Base-by-base conservation (phyloP, 1,284 basidiomycete genomes). In the Earliella scabrosa region DNA sequence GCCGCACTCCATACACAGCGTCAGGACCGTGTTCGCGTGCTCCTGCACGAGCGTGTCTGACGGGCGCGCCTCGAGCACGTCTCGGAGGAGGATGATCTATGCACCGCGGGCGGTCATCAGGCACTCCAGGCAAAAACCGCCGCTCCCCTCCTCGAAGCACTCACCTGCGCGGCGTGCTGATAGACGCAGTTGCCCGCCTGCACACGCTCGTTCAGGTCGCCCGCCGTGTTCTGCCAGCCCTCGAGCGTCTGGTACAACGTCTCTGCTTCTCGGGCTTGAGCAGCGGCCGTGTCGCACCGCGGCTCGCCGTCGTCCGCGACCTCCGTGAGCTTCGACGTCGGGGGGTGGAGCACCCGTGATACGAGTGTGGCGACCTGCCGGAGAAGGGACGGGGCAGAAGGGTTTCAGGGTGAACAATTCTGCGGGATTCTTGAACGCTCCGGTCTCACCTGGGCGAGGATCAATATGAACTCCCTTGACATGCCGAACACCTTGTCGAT, bases 401-500 rank as follows among this genome's bases (percentile, higher is more conserved):
- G 11, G 39, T 41, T 41, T 41, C 45, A 46, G 45, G 45, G 27
- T 46, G 31, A 46, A 35, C 45, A n/a, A n/a, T n/a, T n/a, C n/a
- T n/a, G n/a, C n/a, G n/a, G n/a, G n/a, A n/a, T n/a, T n/a, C n/a
- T n/a, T 18, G 27, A 32, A 29, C 9, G 36, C 26, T 21, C 47
- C 40, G 23, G 35, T 24, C 66, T 60, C 50, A 73, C 71, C 60
- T 69, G 60, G 40, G 71, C 69, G 47, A 74, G 66, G 48, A 71
- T 48, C 32, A 69, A 66, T 11, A 75, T 64, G 46, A 73, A 68
- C 32, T 63, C 55, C 47, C 69, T 69, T 35, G 66, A 77, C 67
- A 75, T 75, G 55, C 79, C 81, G 64, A 80, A 78, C 54, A 77
- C 75, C 63, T 74, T 77, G 66, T 82, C 81, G 26, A 79, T 75